Conservation (phyloP, 2,329 filamentous ascomycete genomes). For the Phoma sp. region DNA sequence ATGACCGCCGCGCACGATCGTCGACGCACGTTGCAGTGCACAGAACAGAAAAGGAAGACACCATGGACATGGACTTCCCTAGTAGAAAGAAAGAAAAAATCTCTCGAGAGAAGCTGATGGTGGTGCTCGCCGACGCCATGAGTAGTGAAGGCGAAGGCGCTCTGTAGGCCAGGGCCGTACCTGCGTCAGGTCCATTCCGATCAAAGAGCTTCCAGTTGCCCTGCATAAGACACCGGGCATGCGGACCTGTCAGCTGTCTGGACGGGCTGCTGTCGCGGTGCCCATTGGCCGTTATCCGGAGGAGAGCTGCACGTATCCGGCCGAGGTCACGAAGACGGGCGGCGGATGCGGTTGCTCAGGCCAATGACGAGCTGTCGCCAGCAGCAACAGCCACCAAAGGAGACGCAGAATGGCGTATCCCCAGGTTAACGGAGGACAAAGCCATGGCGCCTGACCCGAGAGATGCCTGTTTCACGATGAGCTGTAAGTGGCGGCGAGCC, state of each 20-base stretch:
- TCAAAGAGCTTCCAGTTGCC: conserved; percentile 9
- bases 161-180: conserved; percentile 9
- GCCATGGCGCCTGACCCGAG: conserved; percentile 1
- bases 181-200: conserved; percentile 20
- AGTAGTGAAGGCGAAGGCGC: not conserved
- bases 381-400: conserved; percentile 2
- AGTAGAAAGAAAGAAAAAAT: not conserved
- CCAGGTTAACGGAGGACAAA: conserved; percentile 6
- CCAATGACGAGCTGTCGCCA: conserved; percentile 8
- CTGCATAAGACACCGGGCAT: conserved; percentile 24
- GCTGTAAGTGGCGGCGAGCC: conserved; percentile 5
- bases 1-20: conserved; percentile 17
- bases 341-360: not conserved
- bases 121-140: not conserved
- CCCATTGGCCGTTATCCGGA: conserved; percentile 19
- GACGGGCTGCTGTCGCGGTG: conserved; percentile 13
- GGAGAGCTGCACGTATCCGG: not conserved
- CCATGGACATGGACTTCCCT: not conserved
- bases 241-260: conserved; percentile 18
- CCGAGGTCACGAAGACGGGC: not conserved
- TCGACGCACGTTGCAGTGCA: conserved; percentile 6
- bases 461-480: conserved; percentile 9
- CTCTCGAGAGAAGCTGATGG: not conserved
- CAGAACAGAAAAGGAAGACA: not conserved
- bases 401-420: conserved; percentile 1